Base-by-base conservation (phyloP, 2,329 filamentous ascomycete species). In the Simplicillium sp. region DNA sequence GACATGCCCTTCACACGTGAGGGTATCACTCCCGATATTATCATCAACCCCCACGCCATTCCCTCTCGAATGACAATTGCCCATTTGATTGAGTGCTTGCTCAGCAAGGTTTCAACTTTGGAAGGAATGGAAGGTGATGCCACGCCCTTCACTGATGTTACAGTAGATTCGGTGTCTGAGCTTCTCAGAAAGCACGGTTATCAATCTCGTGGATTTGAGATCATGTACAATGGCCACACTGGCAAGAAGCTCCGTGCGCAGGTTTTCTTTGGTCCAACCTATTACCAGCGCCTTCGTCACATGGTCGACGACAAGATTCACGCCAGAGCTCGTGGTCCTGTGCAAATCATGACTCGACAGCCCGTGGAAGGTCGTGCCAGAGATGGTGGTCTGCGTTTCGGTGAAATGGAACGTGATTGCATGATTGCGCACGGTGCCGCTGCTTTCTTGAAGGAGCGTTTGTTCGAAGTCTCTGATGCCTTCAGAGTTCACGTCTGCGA, bases 301-400 rank as follows among this genome's bases (percentile, higher is more conserved):
- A 98, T 98, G 94, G 94, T 98, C 52, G 92, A 98, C 62, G 92
- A 98, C 73, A 98, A 98, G 77, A 98, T 98, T 54, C 92, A 98
- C 67, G 94, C 92, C n/a, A 85, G 94, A 65, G 92, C 94, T 12
- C 84, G 92, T 60, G 92, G 94, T 29, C 92, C 92, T 1, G 86
- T 95, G 16, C 92, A 98, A 66, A 98, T 98, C 56, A 78, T 98
- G 68, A 98, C 92, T 3, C 77, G 94, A 43, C 92, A 98, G 64
- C 92, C 92, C 14, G 92, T 98, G 12, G 92, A 98, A 67, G 92
- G 92, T 84, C 86, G 94, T 78, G 92, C 92, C 3, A 75, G 94
- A 65, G 94, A 98, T 60, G 92, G 92, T 75, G 92, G 92, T 71
- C 76, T 98, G 35, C 90, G 94, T 60, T 98, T 98, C 79, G 92